These are phyloP conservation scores for Chlamydomonas schloesseri DNA, from an alignment of 139 green algal species.

Conservation along the genomic window DNA sequence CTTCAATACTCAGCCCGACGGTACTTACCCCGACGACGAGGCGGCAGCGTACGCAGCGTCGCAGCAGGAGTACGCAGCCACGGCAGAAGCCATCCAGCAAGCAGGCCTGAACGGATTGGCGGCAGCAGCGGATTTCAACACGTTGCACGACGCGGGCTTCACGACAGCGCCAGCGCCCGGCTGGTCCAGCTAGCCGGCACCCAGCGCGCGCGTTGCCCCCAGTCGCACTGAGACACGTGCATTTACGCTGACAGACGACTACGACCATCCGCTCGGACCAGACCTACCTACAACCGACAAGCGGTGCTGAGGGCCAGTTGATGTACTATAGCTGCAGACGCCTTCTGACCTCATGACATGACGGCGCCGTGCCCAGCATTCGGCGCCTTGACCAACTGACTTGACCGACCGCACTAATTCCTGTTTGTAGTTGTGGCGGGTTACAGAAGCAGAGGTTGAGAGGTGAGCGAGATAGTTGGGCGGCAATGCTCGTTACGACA, in stretches of 20 bases:
- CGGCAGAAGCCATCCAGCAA: conserved; percentile 21
- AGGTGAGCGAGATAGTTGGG: not conserved
- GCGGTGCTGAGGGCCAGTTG: not conserved
- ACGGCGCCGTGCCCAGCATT: not conserved
- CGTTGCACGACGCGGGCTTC: conserved; percentile 47
- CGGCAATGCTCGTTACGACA: not conserved
- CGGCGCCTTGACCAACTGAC: not conserved
- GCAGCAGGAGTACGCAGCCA: conserved; percentile 19
- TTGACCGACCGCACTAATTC: not conserved
- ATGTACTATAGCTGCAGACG: not conserved
- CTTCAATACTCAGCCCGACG: not conserved
- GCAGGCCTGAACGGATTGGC: conserved; percentile 26
- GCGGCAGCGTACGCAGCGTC: not conserved
- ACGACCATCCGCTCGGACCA: conserved; percentile 24
- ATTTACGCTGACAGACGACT: not conserved
- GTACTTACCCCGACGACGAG: conserved; percentile 40
- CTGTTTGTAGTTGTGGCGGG: not conserved
- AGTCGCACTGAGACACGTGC: conserved; percentile 19
- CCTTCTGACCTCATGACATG: not conserved
- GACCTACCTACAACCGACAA: not conserved
- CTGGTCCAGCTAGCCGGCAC: conserved; percentile 53
- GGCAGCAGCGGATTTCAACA: conserved; percentile 34
- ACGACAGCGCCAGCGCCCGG: conserved; percentile 51
- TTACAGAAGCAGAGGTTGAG: not conserved
- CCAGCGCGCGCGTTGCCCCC: not conserved